A percentile compares a stretch with the other conserved stretches of the same genome.
phyloP scores from a whole-genome alignment of 2,329 filamentous ascomycete genomes.

The Penicillium concentricum region DNA sequence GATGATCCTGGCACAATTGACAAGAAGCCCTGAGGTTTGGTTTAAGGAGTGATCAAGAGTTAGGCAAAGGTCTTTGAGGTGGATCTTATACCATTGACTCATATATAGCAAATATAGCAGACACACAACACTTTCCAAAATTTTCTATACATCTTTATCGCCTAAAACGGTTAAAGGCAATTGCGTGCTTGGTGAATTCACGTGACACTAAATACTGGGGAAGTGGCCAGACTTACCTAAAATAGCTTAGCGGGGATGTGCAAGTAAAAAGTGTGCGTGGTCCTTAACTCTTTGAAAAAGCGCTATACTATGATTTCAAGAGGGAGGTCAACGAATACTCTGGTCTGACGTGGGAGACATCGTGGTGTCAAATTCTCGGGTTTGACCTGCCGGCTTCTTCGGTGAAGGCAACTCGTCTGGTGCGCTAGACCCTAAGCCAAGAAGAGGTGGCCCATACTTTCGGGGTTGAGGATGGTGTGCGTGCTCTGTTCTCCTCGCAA shows the following conservation, averaged over 20 bases:
- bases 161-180: constrained; percentile 1
- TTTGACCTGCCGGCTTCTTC: too few relatives aligned
- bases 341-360: too few relatives aligned
- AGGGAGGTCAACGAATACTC: too few relatives aligned
- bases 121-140: background rate
- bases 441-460: too few relatives aligned
- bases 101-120: background rate
- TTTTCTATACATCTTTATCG: background rate
- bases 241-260: background rate
- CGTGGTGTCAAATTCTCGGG: too few relatives aligned
- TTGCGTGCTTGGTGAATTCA: background rate
- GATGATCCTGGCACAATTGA: background rate
- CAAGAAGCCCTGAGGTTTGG: background rate
- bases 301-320: too few relatives aligned
- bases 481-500: too few relatives aligned
- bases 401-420: too few relatives aligned
- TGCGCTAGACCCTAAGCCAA: too few relatives aligned
- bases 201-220: background rate
- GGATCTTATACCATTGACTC: background rate
- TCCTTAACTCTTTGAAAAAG: background rate
- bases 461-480: too few relatives aligned
- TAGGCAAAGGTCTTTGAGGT: background rate
- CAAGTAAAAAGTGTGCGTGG: background rate
- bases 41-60: background rate
- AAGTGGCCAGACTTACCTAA: background rate